Base-by-base conservation (phyloP, 305 asterid species). In the Vinca major region DNA sequence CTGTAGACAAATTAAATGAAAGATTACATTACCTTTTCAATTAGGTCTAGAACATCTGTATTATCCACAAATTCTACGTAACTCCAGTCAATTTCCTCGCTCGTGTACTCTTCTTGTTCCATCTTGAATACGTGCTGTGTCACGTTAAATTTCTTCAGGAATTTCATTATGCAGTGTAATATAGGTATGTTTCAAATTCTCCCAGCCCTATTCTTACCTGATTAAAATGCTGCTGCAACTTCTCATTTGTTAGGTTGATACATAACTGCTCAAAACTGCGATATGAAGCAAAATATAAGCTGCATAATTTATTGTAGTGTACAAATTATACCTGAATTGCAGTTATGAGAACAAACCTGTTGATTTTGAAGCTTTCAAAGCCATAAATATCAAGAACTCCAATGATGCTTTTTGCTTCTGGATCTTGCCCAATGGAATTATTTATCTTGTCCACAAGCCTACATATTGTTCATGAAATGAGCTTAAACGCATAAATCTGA, bases 391-490 rank as follows among this genome's bases (percentile, higher is more conserved):
- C 98, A 20, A 91, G 88, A 70, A 91, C 98, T 64, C 98, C 98
- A 9, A 91, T 91, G 68, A 91, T 87, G 88, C 86, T 83, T 81
- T 86, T 91, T 44, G 98, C 96, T 60, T 80, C 75, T 4, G 95
- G 89, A 78, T 91, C 98, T 76, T 89, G 96, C 69, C 98, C 98
- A 26, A 91, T 91, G 10, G 98, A 91, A 78, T 36, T 83, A 81
- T 91, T 91, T 81, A 91, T 91, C 88, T 86, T 91, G 82, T 91
- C 96, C 78, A 91, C 98, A 68, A 91, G 80, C 97, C 97, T 90
- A 87, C 77, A 67, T 17, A 39, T 67, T 39, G 39, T 44, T 20
- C 40, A 44, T 53, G 26, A 44, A 54, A 71, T 56, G 49, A 20
- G 64, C 69, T 40, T 51, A 11, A 21, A 40, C 43, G 36, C 66